phyloP scores from a whole-genome alignment of 2,329 filamentous ascomycete genomes.

The Alternaria ventricosa region DNA sequence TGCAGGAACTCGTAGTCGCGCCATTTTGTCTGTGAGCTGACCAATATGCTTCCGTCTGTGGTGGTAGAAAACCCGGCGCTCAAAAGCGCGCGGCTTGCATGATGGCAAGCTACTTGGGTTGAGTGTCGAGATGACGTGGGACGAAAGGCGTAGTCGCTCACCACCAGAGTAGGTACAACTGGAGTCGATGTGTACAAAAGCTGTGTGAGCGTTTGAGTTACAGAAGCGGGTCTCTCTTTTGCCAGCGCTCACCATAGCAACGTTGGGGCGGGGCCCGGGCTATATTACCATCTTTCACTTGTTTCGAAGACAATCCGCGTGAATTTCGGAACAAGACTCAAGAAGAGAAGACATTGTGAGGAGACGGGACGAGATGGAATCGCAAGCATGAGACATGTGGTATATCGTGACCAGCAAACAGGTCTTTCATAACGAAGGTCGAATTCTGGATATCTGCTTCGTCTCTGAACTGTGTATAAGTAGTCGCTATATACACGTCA shows the following conservation, averaged over 20 bases:
- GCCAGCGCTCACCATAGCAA: neutral
- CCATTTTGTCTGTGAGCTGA: neutral
- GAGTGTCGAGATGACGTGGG: neutral
- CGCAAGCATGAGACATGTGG: neutral
- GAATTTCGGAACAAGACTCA: neutral
- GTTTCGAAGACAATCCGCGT: neutral
- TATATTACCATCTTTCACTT: neutral
- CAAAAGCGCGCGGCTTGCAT: neutral
- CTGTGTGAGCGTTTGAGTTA: neutral
- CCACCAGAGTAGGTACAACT: neutral
- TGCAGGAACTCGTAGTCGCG: neutral
- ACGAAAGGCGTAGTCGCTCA: neutral
- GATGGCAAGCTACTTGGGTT: neutral
- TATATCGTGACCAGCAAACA: neutral
- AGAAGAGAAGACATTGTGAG: neutral
- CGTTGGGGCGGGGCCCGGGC: neutral
- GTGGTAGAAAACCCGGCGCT: neutral
- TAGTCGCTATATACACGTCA: slow-evolving; percentile 1
- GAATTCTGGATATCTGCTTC: neutral
- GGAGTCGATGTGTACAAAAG: neutral
- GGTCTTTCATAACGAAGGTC: neutral
- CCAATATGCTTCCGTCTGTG: neutral
- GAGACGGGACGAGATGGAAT: neutral
- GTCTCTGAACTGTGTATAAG: neutral
- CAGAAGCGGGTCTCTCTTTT: neutral